Conservation (phyloP, 345 rosid genomes). For the Brassica rapa region DNA sequence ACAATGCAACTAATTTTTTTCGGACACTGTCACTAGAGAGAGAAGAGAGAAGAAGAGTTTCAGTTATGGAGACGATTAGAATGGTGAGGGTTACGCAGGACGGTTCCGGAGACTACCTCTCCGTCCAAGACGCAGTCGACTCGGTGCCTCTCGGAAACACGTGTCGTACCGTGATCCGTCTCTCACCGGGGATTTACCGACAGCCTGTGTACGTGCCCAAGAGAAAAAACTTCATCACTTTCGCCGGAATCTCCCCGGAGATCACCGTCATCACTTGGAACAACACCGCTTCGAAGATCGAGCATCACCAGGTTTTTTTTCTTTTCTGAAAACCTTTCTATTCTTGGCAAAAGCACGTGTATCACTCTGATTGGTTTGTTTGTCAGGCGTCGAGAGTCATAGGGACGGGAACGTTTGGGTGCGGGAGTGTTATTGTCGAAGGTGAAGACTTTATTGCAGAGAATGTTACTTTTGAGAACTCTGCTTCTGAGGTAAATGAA, state of each 20-base stretch:
- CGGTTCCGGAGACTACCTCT: conserved; percentile 65
- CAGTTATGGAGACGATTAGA: conserved; percentile 19
- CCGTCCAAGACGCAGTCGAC: conserved; percentile 87
- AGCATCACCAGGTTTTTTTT: conserved; percentile 76
- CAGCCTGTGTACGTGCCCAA: conserved; percentile 90
- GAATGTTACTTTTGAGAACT: conserved; percentile 94
- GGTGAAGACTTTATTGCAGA: conserved; percentile 97
- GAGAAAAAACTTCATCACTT: conserved; percentile 85
- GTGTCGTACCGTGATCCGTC: conserved; percentile 67
- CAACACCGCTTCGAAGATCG: conserved; percentile 77
- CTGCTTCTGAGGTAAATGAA: conserved; percentile 63
- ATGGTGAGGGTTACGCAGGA: conserved; percentile 75
- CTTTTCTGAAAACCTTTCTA: not conserved
- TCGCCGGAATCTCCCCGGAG: conserved; percentile 78
- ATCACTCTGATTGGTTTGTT: conserved; percentile 3
- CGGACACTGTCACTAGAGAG: conserved; percentile 1
- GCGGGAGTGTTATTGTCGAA: conserved; percentile 89
- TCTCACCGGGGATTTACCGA: conserved; percentile 72
- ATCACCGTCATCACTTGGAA: conserved; percentile 77
- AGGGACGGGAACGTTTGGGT: conserved; percentile 94
- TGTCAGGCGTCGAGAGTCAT: conserved; percentile 64
- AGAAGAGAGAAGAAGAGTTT: not conserved
- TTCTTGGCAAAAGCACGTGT: conserved; percentile 20
- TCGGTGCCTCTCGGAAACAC: conserved; percentile 75
- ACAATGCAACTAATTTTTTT: not conserved